Conservation (phyloP, 768 basidiomycete species). For the Candolleomyces efflorescens region DNA sequence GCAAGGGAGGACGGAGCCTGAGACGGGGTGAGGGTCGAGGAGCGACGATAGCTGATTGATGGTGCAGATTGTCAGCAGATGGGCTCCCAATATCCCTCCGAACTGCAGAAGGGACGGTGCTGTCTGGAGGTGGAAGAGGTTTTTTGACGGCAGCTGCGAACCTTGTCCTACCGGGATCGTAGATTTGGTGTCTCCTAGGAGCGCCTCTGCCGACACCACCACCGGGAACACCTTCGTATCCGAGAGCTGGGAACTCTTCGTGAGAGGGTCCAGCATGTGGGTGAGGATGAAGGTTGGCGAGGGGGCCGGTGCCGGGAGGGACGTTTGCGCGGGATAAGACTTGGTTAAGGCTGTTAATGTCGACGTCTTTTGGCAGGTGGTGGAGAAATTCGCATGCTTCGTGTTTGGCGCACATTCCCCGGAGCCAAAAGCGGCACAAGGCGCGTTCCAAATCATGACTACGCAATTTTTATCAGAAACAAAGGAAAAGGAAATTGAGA, state of each 20-base stretch:
- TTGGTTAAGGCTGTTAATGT: slow-evolving; percentile 63
- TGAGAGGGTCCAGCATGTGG: slow-evolving; percentile 34
- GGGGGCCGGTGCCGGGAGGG: slow-evolving; percentile 40
- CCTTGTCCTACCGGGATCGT: slow-evolving; percentile 84
- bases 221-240: slow-evolving; percentile 42
- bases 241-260: slow-evolving; percentile 76
- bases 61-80: slow-evolving; percentile 58
- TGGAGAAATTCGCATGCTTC: slow-evolving; percentile 96
- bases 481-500: background rate
- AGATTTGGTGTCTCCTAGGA: slow-evolving; percentile 13
- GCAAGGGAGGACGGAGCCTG: slow-evolving; percentile 73
- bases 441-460: slow-evolving; percentile 96
- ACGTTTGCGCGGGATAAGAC: slow-evolving; percentile 67
- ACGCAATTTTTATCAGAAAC: background rate
- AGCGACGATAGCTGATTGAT: slow-evolving; percentile 67
- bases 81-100: slow-evolving; percentile 56
- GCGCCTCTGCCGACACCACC: slow-evolving; percentile 33
- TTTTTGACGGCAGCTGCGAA: slow-evolving; percentile 93
- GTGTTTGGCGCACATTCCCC: slow-evolving; percentile 95
- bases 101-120: slow-evolving; percentile 23
- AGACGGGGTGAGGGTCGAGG: slow-evolving; percentile 82
- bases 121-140: slow-evolving; percentile 32
- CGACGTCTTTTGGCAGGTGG: slow-evolving; percentile 82
- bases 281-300: slow-evolving; percentile 16
- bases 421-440: slow-evolving; percentile 94